Conservation (phyloP, 441 rosid genomes). For the Populus hybrid region DNA sequence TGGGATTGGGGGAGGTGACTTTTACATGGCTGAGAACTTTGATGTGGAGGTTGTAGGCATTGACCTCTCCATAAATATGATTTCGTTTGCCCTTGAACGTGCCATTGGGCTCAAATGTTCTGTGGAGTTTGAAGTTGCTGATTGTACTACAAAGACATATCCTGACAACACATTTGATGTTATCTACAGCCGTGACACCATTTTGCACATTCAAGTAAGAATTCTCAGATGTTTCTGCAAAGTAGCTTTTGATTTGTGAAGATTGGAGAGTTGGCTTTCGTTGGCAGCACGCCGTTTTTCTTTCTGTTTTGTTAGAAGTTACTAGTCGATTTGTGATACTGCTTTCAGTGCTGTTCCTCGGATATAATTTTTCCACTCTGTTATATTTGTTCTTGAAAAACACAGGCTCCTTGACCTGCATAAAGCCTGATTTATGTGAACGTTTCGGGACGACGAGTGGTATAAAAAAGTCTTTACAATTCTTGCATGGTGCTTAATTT, state of each 20-base stretch:
- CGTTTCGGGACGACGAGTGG: not conserved
- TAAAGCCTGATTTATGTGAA: not conserved
- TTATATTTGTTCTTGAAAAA: not conserved
- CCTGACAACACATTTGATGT: slow-evolving; percentile 79
- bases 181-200: slow-evolving; percentile 94
- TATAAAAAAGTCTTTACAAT: not conserved
- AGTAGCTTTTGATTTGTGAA: not conserved
- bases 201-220: slow-evolving; percentile 81
- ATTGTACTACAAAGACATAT: slow-evolving; percentile 80
- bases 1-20: slow-evolving; percentile 98
- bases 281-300: not conserved
- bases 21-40: slow-evolving; percentile 89
- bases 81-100: slow-evolving; percentile 89
- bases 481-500: not conserved
- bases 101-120: slow-evolving; percentile 87
- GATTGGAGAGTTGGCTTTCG: not conserved
- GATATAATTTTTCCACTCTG: not conserved
- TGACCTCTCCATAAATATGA: slow-evolving; percentile 93
- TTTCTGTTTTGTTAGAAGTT: not conserved
- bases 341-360: not conserved
- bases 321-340: not conserved
- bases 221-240: not conserved
- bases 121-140: slow-evolving; percentile 96
- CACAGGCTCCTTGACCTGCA: not conserved
- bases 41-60: slow-evolving; percentile 88